Base-by-base conservation (phyloP, 2,329 filamentous ascomycete species). In the Macrophomina tecta region DNA sequence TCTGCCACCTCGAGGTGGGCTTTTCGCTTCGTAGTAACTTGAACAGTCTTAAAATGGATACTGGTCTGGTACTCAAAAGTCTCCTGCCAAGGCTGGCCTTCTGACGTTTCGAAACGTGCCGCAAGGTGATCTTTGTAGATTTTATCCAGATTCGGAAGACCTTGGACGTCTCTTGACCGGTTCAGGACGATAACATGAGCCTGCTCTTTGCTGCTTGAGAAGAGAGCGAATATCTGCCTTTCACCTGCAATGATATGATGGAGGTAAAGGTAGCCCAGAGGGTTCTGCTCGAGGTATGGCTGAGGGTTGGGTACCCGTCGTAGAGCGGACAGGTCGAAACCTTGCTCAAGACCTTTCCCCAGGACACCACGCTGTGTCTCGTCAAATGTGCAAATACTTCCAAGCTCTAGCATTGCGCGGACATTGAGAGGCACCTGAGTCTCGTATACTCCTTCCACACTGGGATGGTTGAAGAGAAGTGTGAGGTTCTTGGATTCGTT, bases 401-500 rank as follows among this genome's bases (percentile, higher is more conserved):
- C 96, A 1, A 99, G 83, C 71, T 95, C 91, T 9, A 99, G 86
- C 38, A 99, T 87, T 4, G 94, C 95, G 48, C 94, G 88, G 56
- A 97, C 87, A 69, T 92, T 92, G 5, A 98, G 83, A 0, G 96
- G 93, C 1, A 99, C 85, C 71, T 97, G 91, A 73, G 91, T 94
- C 81, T 99, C 96, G 74, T 99, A 99, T 14, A 99, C 93, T 36
- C 96, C 96, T 79, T 99, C 95, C 1, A 99, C 92, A 77, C 93
- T 97, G 0, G 93, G 88, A 75, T 99, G 94, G 69, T 94, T 93
- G 82, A 97, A 94, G 1, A 98, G 83, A 34, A 90, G 81, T 1
- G 90, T 88, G 69, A 98, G 90, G 75, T 93, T 96, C 69, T 93
- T 90, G 0, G 90, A 85, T 77, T 98, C 92, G 52, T 89, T 88